A percentile compares a stretch with the other conserved stretches of the same genome.
phyloP scores from a whole-genome alignment of 768 basidiomycete genomes.

The Exidia glandulosa region DNA sequence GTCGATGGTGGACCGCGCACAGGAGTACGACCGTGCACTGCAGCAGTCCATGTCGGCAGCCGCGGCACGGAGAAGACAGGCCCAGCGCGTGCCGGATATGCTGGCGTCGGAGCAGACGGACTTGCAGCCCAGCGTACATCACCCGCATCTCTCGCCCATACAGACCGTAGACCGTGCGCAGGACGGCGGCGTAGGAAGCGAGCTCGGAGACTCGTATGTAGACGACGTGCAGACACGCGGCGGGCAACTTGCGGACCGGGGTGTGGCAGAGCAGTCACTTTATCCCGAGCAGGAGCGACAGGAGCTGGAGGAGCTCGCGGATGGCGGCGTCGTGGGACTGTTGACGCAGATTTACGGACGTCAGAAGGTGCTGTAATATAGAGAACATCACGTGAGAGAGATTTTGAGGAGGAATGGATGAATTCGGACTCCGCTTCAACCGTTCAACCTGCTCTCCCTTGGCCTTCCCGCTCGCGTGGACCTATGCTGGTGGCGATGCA shows the following conservation, averaged over 20 bases:
- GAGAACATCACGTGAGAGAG: neutral
- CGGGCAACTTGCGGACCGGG: conserved; percentile 18
- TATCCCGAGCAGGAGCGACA: conserved; percentile 28
- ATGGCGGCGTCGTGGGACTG: conserved; percentile 77
- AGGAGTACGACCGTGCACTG: conserved; percentile 67
- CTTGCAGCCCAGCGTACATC: neutral
- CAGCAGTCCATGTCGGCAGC: conserved; percentile 36
- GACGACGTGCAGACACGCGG: conserved; percentile 35
- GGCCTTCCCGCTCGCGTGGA: neutral
- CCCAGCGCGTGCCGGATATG: no score
- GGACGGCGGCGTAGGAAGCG: conserved; percentile 50
- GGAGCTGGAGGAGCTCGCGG: conserved; percentile 56
- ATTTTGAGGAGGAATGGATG: neutral
- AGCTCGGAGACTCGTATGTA: conserved; percentile 65
- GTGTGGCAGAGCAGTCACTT: conserved; percentile 25
- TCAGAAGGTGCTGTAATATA: conserved; percentile 9
- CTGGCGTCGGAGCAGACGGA: no score
- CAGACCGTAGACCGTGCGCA: conserved; percentile 38
- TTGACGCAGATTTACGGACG: conserved; percentile 70
- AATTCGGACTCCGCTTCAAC: neutral
- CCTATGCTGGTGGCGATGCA: neutral
- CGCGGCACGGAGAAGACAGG: conserved; percentile 40
- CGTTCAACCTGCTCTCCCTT: neutral
- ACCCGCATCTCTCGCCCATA: conserved; percentile 10
- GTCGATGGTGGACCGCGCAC: conserved; percentile 34